Evolutionary conservation across 192 early-diverging fungal genomes (phyloP).

Genomic region (Linnemannia elongata): DNA sequence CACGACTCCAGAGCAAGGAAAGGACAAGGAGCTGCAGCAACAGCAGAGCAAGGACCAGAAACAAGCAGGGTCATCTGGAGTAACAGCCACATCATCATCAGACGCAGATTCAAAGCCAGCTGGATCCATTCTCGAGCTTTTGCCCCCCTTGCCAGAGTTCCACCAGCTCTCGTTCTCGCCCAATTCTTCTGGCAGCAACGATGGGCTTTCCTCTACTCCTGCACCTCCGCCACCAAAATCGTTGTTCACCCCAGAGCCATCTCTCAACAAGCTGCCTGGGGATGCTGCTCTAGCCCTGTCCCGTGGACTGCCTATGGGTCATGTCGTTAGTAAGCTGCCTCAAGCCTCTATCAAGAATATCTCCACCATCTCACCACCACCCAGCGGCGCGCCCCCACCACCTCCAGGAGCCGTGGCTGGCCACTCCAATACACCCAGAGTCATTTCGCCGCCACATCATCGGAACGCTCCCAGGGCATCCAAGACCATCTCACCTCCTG

Average conservation of each 20-base stretch:
- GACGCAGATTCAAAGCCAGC: neutral
- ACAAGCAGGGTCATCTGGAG: neutral
- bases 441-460: slow-evolving; percentile 35
- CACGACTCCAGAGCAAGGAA: neutral
- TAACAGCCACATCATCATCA: neutral
- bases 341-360: slow-evolving; percentile 31
- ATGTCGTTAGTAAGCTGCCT: slow-evolving; percentile 42
- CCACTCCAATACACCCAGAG: slow-evolving; percentile 44
- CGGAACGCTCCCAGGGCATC: slow-evolving; percentile 20
- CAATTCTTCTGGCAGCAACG: slow-evolving; percentile 3
- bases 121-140: neutral
- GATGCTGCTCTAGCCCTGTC: slow-evolving; percentile 24
- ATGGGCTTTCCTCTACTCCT: neutral
- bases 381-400: slow-evolving; percentile 41
- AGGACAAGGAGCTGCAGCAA: slow-evolving; percentile 9
- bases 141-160: slow-evolving; percentile 25
- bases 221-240: neutral
- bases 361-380: slow-evolving; percentile 50
- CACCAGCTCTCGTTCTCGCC: slow-evolving; percentile 12
- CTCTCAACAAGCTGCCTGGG: slow-evolving; percentile 33
- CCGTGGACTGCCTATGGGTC: slow-evolving; percentile 28
- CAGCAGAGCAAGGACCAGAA: slow-evolving; percentile 6
- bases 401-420: slow-evolving; percentile 48
- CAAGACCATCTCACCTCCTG: slow-evolving; percentile 44
- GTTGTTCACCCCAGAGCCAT: neutral